These are phyloP conservation scores for Flaveria floridana DNA, from an alignment of 140 eudicot species.

Conservation along the genomic window DNA sequence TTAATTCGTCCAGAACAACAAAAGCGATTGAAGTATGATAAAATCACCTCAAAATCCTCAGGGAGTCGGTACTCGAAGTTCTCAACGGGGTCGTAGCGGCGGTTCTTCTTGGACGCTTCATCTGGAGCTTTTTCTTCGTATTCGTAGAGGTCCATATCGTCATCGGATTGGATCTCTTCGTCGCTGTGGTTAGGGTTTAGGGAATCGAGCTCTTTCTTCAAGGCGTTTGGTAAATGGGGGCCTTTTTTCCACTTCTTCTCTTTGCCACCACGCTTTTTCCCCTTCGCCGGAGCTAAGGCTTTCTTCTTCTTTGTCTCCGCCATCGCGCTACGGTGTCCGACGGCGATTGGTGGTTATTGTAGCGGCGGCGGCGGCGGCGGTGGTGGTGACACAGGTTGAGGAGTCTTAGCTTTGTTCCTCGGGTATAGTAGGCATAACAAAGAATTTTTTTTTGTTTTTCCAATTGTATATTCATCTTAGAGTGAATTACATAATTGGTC, in stretches of 20 bases:
- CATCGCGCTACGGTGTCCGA: conserved; percentile 26
- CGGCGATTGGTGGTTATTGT: background rate
- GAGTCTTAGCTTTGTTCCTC: background rate
- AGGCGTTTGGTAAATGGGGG: conserved; percentile 67
- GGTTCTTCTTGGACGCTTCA: conserved; percentile 70
- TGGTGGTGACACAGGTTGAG: background rate
- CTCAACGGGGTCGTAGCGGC: conserved; percentile 76
- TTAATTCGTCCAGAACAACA: background rate
- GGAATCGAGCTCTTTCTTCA: conserved; percentile 45
- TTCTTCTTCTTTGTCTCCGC: conserved; percentile 40
- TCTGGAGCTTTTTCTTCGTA: conserved; percentile 70
- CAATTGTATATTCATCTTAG: no score
- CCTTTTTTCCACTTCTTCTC: conserved; percentile 48
- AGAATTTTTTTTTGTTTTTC: background rate
- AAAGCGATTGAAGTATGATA: background rate
- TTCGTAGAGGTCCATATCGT: conserved; percentile 57
- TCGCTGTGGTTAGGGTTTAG: conserved; percentile 40
- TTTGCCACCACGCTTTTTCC: conserved; percentile 20
- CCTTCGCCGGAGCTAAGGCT: conserved; percentile 19
- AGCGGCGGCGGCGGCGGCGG: background rate
- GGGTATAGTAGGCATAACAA: background rate
- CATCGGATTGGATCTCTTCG: conserved; percentile 47
- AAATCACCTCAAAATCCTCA: conserved; percentile 57
- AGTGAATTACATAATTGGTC: no score
- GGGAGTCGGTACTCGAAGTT: conserved; percentile 68